Evolutionary conservation across 495 filamentous ascomycete species (phyloP), one percentile per base, ranked within the genome.

Genomic region (Hyaloscypha variabilis): DNA sequence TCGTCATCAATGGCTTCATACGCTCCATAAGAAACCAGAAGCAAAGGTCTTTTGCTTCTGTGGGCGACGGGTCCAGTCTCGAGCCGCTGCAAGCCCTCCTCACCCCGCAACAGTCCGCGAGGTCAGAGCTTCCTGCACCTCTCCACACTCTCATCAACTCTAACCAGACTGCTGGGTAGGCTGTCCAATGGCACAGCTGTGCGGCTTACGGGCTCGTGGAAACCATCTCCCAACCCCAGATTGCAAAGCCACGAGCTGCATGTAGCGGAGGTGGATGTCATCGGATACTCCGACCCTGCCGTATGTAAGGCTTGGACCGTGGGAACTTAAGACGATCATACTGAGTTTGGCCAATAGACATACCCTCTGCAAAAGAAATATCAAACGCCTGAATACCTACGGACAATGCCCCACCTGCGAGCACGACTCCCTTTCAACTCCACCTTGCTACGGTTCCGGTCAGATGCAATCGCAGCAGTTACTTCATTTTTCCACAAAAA

Each of bases 1-100:
- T 91, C 56, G 86, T 78, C 52, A 79, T 97, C 65, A 82, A 91
- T 72, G 95, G 94, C 36, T 94, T 88, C 76, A 81, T 98, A 65
- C 87, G 91, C 55, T 92, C 92, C 19, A 87, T 97, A 62, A 86
- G 96, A 62, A 90, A 91, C 71, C 94, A 96, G 78, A 97, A 97
- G 77, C 81, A 81, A 51, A 79, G 87, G 65, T 87, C 88, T 17
- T 99, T 99, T 78, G 91, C 92, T 19, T 84, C 91, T 59, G 81
- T 99, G 59, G 87, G 90, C 5, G 95, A 99, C 81, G 95, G 95
- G 36, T 96, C 96, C 17, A 92, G 89, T 31, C 77, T 90, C 53
- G 78, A 88, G 56, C 78, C 92, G 52, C 71, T 98, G 51, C 96
- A 99, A 79, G 94, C 88, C 31, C 85, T 98, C 29, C 77, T 98